Conservation (phyloP, 345 rosid genomes). For the Brassica napus region DNA sequence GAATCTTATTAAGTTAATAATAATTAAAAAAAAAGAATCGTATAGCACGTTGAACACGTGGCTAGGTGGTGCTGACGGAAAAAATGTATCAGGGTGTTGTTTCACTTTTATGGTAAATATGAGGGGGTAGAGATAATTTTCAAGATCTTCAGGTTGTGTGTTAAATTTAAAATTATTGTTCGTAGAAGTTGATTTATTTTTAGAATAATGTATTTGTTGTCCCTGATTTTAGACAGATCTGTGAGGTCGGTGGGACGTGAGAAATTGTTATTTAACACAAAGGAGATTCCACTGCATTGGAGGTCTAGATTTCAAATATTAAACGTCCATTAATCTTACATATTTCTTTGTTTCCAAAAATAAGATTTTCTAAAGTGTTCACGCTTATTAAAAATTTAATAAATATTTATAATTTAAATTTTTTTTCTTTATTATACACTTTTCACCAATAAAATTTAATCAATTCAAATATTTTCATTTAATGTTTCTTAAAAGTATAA, state of each 20-base stretch:
- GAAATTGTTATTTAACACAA: conserved; percentile 23
- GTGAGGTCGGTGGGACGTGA: conserved; percentile 11
- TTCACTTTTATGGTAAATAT: background rate
- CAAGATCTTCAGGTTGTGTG: background rate
- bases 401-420: too few relatives aligned
- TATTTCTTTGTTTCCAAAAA: too few relatives aligned
- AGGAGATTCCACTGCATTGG: conserved; percentile 21
- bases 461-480: too few relatives aligned
- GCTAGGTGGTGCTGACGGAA: background rate
- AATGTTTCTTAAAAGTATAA: too few relatives aligned
- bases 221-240: conserved; percentile 22
- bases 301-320: background rate
- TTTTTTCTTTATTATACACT: too few relatives aligned
- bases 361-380: too few relatives aligned
- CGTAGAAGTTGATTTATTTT: background rate
- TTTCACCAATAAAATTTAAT: too few relatives aligned
- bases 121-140: background rate
- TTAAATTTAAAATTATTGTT: background rate
- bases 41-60: background rate
- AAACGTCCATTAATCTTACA: background rate
- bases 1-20: background rate
- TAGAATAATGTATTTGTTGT: conserved; percentile 5
- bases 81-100: background rate
- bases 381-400: too few relatives aligned
- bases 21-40: background rate